Percentiles rank a stretch among this genome's conserved stretches.
phyloP scores from a whole-genome alignment of 805 yeast genomes.

The Barnettozyma sp. region DNA sequence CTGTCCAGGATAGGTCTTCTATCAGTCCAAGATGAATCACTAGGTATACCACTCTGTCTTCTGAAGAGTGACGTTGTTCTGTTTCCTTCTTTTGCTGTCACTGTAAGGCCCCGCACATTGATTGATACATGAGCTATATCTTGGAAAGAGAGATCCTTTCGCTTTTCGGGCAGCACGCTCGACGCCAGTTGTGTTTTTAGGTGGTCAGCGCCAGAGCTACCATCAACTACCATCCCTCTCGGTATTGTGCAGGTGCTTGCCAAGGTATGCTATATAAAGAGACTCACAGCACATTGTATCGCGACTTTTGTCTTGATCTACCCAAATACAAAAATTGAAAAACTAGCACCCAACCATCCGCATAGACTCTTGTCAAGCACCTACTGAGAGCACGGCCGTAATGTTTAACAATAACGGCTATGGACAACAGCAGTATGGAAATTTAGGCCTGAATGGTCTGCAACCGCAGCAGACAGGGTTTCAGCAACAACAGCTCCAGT shows the following conservation, averaged over 20 bases:
- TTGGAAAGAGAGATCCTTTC: conserved; percentile 7
- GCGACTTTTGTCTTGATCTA: too few relatives aligned
- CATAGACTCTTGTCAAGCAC: not conserved
- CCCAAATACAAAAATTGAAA: not conserved
- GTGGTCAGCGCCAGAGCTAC: not conserved
- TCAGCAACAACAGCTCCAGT: conserved; percentile 17
- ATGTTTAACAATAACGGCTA: conserved; percentile 14
- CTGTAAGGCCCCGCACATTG: conserved; percentile 8
- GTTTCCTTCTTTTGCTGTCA: conserved; percentile 1
- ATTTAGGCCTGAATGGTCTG: conserved; percentile 4
- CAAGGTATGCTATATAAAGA: too few relatives aligned
- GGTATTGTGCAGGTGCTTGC: too few relatives aligned
- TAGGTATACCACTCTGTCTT: not conserved
- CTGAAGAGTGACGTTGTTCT: not conserved
- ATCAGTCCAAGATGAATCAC: too few relatives aligned
- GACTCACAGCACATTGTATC: too few relatives aligned
- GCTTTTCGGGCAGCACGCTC: not conserved
- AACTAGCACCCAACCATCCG: not conserved
- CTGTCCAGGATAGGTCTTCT: conserved; percentile 10
- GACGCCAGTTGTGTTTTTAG: not conserved
- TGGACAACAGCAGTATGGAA: conserved; percentile 11
- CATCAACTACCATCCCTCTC: too few relatives aligned
- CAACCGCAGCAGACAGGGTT: conserved; percentile 17
- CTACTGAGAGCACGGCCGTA: too few relatives aligned
- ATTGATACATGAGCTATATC: conserved; percentile 7